These are phyloP conservation scores for Aspergillus sclerotioniger DNA, from an alignment of 495 filamentous ascomycete genomes.

Conservation along the genomic window DNA sequence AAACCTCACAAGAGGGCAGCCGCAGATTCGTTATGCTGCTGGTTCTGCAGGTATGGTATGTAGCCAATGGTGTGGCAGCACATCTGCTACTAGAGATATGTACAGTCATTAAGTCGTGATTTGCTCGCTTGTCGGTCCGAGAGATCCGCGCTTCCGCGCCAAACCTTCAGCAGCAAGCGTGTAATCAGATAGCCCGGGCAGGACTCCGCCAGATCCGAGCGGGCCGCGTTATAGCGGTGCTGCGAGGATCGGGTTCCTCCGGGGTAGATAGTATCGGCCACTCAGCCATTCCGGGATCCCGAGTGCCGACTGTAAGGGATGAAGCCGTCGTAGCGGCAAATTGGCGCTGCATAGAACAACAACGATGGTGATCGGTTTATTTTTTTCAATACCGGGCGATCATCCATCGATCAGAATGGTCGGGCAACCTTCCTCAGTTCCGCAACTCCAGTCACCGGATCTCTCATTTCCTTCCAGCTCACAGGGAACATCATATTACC, in stretches of 20 bases:
- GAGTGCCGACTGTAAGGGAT: too few relatives aligned
- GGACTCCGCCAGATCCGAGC: not conserved
- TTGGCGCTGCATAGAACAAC: not conserved
- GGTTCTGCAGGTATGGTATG: too few relatives aligned
- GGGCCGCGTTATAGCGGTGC: too few relatives aligned
- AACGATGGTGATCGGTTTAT: not conserved
- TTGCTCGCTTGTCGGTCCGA: not conserved
- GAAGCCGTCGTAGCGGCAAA: too few relatives aligned
- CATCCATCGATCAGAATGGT: constrained; percentile 63
- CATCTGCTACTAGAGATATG: not conserved
- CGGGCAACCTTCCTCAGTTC: constrained; percentile 92
- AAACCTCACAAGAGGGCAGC: too few relatives aligned
- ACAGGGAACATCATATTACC: constrained; percentile 89
- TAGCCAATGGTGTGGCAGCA: not conserved
- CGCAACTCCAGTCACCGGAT: constrained; percentile 71
- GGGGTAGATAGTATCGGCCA: too few relatives aligned
- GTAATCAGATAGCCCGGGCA: not conserved
- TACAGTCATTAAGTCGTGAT: not conserved
- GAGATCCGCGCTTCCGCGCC: not conserved
- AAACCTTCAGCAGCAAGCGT: too few relatives aligned
- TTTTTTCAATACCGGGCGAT: too few relatives aligned
- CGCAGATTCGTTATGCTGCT: too few relatives aligned
- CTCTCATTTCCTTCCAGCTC: constrained; percentile 91
- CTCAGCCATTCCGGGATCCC: too few relatives aligned
- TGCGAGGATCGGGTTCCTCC: too few relatives aligned